Conservation (phyloP, 768 basidiomycete genomes). For the Phanerodontia chrysosporium region DNA sequence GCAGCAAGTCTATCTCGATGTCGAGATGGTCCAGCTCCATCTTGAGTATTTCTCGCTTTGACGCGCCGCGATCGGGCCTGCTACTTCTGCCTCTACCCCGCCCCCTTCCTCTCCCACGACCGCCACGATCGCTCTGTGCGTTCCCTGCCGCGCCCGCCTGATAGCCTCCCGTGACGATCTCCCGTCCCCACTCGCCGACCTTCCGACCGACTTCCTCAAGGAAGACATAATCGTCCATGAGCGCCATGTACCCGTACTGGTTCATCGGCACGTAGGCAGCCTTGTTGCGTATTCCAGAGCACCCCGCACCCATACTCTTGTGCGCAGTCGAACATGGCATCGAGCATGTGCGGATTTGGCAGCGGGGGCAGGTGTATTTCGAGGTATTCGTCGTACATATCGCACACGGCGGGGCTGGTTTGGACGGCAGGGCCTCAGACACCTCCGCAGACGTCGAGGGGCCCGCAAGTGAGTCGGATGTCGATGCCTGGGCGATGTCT, state of each 20-base stretch:
- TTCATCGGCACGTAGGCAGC: slow-evolving; percentile 77
- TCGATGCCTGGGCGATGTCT: neutral
- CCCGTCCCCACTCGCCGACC: slow-evolving; percentile 67
- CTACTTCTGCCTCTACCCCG: slow-evolving; percentile 29
- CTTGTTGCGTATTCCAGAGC: slow-evolving; percentile 72
- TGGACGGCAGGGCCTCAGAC: neutral
- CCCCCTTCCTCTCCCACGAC: slow-evolving; percentile 24
- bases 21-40: slow-evolving; percentile 63
- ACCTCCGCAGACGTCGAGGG: neutral
- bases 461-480: neutral
- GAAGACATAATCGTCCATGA: slow-evolving; percentile 88
- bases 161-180: slow-evolving; percentile 64
- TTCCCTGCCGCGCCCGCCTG: slow-evolving; percentile 22
- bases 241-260: slow-evolving; percentile 75
- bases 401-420: slow-evolving; percentile 32
- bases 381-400: slow-evolving; percentile 44
- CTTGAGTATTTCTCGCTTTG: slow-evolving; percentile 63
- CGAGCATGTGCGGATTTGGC: slow-evolving; percentile 69
- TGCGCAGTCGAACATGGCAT: slow-evolving; percentile 63
- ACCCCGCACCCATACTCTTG: slow-evolving; percentile 51
- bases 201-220: slow-evolving; percentile 79
- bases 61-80: slow-evolving; percentile 10
- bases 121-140: slow-evolving; percentile 22
- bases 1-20: slow-evolving; percentile 72
- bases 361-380: slow-evolving; percentile 80